Percentiles rank a stretch among this genome's conserved stretches.
phyloP scores from a whole-genome alignment of 2,329 filamentous ascomycete genomes.

The Didymella lethalis region DNA sequence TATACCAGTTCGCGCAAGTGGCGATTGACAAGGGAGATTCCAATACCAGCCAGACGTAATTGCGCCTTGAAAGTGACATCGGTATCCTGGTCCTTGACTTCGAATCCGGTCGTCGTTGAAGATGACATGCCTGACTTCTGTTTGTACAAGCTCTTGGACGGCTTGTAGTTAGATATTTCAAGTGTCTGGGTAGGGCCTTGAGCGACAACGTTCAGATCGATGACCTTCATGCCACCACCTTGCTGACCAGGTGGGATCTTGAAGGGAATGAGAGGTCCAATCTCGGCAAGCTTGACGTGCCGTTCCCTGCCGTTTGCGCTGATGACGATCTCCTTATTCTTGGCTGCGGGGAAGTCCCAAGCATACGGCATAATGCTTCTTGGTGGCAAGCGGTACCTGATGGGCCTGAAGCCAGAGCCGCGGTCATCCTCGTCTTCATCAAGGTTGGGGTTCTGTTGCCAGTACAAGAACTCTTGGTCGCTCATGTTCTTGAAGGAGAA shows the following conservation, averaged over 20 bases:
- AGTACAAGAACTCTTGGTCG: conserved; percentile 95
- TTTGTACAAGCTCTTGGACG: conserved; percentile 89
- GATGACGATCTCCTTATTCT: conserved; percentile 91
- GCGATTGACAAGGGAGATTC: conserved; percentile 90
- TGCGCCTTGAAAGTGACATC: conserved; percentile 89
- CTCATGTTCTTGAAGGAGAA: conserved; percentile 99
- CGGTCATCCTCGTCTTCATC: conserved; percentile 89
- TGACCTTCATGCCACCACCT: conserved; percentile 76
- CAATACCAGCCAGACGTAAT: conserved; percentile 86
- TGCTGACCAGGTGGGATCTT: conserved; percentile 76
- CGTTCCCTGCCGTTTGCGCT: conserved; percentile 80
- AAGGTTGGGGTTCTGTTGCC: conserved; percentile 89
- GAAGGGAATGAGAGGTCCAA: conserved; percentile 94
- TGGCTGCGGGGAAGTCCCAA: conserved; percentile 98
- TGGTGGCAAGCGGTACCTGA: conserved; percentile 89
- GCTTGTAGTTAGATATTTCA: conserved; percentile 91
- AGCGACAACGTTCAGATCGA: conserved; percentile 95
- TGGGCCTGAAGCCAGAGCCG: conserved; percentile 86
- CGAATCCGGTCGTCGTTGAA: conserved; percentile 76
- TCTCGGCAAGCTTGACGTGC: conserved; percentile 94
- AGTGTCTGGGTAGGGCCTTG: conserved; percentile 95
- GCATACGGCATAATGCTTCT: conserved; percentile 99
- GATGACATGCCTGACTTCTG: conserved; percentile 67
- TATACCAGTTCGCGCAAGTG: conserved; percentile 94
- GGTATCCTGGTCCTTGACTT: conserved; percentile 91